Base-by-base conservation (phyloP, 768 basidiomycete species). In the Pulveroboletus ravenelii region DNA sequence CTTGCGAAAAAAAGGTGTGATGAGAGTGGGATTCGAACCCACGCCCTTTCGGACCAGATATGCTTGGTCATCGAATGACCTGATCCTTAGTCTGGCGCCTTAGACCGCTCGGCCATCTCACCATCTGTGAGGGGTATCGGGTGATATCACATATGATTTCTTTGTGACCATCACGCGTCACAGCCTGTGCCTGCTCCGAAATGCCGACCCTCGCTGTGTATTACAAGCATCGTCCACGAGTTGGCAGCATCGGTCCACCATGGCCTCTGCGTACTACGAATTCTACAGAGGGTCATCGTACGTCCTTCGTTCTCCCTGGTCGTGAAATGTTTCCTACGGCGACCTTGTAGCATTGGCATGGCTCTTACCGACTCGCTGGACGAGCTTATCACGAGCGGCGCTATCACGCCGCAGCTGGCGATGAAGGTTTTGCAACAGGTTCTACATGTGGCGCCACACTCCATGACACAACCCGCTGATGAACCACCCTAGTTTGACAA, bases 381-480 rank as follows among this genome's bases (percentile, higher is more conserved):
- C 73, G 95, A 98, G 72, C 81, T 99, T 58, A 97, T 99, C 62
- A 95, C 93, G 41, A 89, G 87, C 63, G 95, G 95, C 2, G 84
- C 90, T 44, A 99, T 99, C 62, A 95, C 93, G 17, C 95, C 95
- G 12, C 95, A 98, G 72, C 70, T 98, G 59, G 96, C 95, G n/a
- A 92, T 97, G 87, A 91, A 95, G 70, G 92, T 96, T n/a, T 72
- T 98, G 51, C 87, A 89, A 65, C 95, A 97, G 89, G 95, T 96
- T 59, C 55, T 50, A n/a, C 52, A 45, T 45, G 47, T 48, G 65
- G 62, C 23, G n/a, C n/a, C n/a, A n/a, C n/a, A 41, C 45, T 15
- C 25, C 9, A 13, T 41, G 18, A 45, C 25, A 36, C 49, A 45
- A 25, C 20, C 18, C 47, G 29, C 63, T 65, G 45, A 64, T 40